Evolutionary conservation across 306 rosid species (phyloP).

Genomic region (Senna siamea): DNA sequence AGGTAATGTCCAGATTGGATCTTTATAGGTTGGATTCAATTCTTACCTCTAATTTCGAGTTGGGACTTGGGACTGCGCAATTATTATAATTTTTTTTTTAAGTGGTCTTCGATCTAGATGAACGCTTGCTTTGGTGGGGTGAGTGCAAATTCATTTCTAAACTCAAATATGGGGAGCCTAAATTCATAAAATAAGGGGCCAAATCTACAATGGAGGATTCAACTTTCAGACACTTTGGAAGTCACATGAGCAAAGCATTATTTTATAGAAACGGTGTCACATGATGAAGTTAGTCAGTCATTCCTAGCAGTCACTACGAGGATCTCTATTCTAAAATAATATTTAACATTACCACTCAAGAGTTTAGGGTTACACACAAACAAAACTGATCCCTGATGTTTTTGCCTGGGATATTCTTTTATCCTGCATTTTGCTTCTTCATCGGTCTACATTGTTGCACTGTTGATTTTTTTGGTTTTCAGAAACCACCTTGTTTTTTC

Average conservation of each 20-base stretch:
- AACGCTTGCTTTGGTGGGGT: slow-evolving; percentile 13
- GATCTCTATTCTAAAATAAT: slow-evolving; percentile 9
- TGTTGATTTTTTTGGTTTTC: not conserved
- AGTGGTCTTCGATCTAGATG: slow-evolving; percentile 41
- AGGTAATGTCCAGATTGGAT: slow-evolving; percentile 43
- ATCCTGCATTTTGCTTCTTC: slow-evolving; percentile 27
- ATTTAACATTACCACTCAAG: not conserved
- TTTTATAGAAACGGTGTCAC: slow-evolving; percentile 40
- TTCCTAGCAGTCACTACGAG: slow-evolving; percentile 29
- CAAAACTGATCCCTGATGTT: slow-evolving; percentile 29
- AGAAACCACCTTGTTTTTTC: not conserved
- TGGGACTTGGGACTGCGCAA: slow-evolving; percentile 43
- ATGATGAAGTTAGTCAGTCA: slow-evolving; percentile 40
- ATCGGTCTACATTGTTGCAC: not conserved
- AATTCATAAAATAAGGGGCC: slow-evolving; percentile 35
- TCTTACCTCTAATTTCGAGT: slow-evolving; percentile 33
- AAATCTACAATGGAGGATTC: slow-evolving; percentile 38
- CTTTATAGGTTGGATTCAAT: slow-evolving; percentile 46
- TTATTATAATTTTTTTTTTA: slow-evolving; percentile 1
- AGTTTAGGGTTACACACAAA: slow-evolving; percentile 18
- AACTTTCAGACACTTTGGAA: slow-evolving; percentile 45
- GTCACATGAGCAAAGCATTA: slow-evolving; percentile 44
- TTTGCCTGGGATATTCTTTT: slow-evolving; percentile 36
- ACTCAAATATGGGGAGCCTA: slow-evolving; percentile 14
- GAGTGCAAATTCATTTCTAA: slow-evolving; percentile 27